Percentiles rank a stretch among this genome's conserved stretches.
Conservation (phyloP, 441 rosid genomes). For the Biscutella laevigata region DNA sequence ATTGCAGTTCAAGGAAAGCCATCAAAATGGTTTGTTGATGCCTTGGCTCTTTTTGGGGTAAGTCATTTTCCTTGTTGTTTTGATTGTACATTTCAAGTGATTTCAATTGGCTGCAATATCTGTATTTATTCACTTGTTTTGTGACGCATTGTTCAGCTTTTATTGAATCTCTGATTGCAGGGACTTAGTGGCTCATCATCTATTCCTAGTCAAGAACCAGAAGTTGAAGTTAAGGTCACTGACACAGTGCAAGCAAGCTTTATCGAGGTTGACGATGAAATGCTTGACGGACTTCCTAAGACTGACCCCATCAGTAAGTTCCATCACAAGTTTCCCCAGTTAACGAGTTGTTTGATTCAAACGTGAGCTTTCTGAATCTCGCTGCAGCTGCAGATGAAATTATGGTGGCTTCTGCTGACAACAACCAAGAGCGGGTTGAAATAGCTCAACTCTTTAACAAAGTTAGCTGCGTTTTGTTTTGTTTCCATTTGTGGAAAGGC, state of each 20-base stretch:
- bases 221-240: slow-evolving; percentile 35
- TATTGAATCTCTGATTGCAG: slow-evolving; percentile 34
- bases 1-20: slow-evolving; percentile 30
- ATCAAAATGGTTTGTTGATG: slow-evolving; percentile 28
- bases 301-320: slow-evolving; percentile 52
- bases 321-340: not conserved
- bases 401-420: slow-evolving; percentile 43
- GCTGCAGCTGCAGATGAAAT: slow-evolving; percentile 65
- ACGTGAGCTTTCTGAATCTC: slow-evolving; percentile 8
- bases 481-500: not conserved
- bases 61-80: not conserved
- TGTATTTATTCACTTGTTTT: not conserved
- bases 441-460: slow-evolving; percentile 53
- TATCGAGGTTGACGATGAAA: slow-evolving; percentile 32
- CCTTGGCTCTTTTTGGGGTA: slow-evolving; percentile 31
- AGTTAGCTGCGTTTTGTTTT: slow-evolving; percentile 28
- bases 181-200: slow-evolving; percentile 27
- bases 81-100: too few species aligned
- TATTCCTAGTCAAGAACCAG: slow-evolving; percentile 42
- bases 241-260: slow-evolving; percentile 30
- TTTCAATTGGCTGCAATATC: not conserved
- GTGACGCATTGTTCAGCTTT: slow-evolving; percentile 1
- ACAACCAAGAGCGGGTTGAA: slow-evolving; percentile 49
- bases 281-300: slow-evolving; percentile 49
- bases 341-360: slow-evolving; percentile 6